phyloP scores from a whole-genome alignment of 805 yeast genomes.

The Sugiyamaella qingdaonensis region DNA sequence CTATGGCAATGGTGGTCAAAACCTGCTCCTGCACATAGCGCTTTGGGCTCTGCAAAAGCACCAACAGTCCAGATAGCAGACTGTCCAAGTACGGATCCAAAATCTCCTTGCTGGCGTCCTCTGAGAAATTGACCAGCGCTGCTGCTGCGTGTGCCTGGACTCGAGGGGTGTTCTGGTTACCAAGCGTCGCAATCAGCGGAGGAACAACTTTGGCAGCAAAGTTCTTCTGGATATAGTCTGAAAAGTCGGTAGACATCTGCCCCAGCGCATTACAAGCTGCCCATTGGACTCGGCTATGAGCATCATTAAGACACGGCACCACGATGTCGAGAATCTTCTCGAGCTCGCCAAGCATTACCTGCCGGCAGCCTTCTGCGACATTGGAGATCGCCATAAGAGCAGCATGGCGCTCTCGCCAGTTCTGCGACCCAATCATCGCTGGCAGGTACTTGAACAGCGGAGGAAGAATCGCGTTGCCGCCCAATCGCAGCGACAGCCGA shows the following conservation, averaged over 20 bases:
- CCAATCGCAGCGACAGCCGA: slow-evolving; percentile 77
- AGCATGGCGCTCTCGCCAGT: slow-evolving; percentile 96
- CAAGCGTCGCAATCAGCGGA: slow-evolving; percentile 77
- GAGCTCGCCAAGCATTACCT: slow-evolving; percentile 75
- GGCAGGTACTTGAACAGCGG: slow-evolving; percentile 86
- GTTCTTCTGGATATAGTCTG: slow-evolving; percentile 78
- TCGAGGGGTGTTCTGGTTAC: slow-evolving; percentile 63
- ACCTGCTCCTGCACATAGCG: slow-evolving; percentile 97
- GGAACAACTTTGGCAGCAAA: slow-evolving; percentile 80
- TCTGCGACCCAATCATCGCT: slow-evolving; percentile 65
- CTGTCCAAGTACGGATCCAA: slow-evolving; percentile 91
- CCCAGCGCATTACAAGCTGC: slow-evolving; percentile 97
- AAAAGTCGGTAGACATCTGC: slow-evolving; percentile 94
- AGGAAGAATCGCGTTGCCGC: slow-evolving; percentile 77
- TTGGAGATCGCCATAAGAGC: slow-evolving; percentile 95
- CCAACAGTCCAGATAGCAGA: slow-evolving; percentile 67
- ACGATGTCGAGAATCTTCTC: slow-evolving; percentile 80
- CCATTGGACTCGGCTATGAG: slow-evolving; percentile 92
- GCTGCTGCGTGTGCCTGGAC: slow-evolving; percentile 99
- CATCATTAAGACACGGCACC: slow-evolving; percentile 77
- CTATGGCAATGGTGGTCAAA: slow-evolving; percentile 90
- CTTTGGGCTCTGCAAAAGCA: slow-evolving; percentile 76
- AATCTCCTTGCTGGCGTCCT: slow-evolving; percentile 80
- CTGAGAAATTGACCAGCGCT: slow-evolving; percentile 92
- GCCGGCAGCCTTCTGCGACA: slow-evolving; percentile 96